Evolutionary conservation across 805 yeast species (phyloP).

Genomic region (Candida michaelii): DNA sequence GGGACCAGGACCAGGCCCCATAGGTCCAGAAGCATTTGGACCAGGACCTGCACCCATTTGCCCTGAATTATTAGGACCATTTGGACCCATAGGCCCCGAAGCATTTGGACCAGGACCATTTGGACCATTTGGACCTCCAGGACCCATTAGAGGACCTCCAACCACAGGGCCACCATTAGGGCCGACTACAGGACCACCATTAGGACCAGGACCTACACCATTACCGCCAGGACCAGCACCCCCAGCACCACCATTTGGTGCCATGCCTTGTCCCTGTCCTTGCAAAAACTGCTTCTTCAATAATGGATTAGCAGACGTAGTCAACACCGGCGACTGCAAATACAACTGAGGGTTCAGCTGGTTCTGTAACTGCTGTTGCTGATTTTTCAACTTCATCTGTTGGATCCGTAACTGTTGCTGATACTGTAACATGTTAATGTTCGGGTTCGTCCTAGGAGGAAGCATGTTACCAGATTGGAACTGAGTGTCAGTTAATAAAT

Average conservation of each 20-base stretch:
- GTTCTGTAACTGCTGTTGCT: slow-evolving; percentile 22
- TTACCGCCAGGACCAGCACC: not conserved
- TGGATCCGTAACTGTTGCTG: slow-evolving; percentile 25
- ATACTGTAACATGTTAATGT: slow-evolving; percentile 18
- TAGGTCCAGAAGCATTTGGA: not conserved
- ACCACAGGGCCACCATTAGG: not conserved
- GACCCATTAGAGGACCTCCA: not conserved
- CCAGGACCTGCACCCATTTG: slow-evolving; percentile 1
- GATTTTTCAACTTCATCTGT: slow-evolving; percentile 24
- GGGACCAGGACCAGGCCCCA: slow-evolving; percentile 3
- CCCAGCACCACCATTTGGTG: slow-evolving; percentile 1
- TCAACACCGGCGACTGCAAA: slow-evolving; percentile 18
- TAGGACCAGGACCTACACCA: not conserved
- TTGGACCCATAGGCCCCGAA: no score
- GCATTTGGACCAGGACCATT: slow-evolving; percentile 1
- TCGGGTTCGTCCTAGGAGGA: slow-evolving; percentile 14
- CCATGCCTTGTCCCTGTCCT: slow-evolving; percentile 17
- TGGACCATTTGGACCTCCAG: not conserved
- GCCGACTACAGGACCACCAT: not conserved
- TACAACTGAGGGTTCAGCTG: slow-evolving; percentile 17
- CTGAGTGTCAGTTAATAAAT: slow-evolving; percentile 8
- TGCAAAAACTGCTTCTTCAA: slow-evolving; percentile 21
- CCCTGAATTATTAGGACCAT: not conserved
- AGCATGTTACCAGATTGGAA: slow-evolving; percentile 7
- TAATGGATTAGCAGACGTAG: slow-evolving; percentile 13